A percentile compares a stretch with the other conserved stretches of the same genome.
These are phyloP conservation scores for Pluteus cervinus DNA, from an alignment of 768 basidiomycete species.

Conservation along the genomic window DNA sequence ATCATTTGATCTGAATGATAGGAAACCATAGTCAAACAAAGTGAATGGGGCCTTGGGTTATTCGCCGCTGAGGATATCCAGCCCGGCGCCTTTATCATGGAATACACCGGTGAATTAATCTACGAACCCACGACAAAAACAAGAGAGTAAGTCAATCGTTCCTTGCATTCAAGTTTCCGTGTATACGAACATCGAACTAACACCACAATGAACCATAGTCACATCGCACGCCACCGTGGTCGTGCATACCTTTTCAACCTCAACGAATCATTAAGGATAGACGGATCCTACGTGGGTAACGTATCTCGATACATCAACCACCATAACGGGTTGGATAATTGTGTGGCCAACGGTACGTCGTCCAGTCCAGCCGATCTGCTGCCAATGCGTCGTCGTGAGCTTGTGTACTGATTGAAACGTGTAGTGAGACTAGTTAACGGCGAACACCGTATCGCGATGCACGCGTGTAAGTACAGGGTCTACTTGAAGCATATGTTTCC, in stretches of 20 bases:
- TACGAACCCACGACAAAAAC: conserved; percentile 40
- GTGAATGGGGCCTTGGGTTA: conserved; percentile 48
- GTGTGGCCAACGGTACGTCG: conserved; percentile 38
- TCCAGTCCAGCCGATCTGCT: background rate
- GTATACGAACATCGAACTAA: background rate
- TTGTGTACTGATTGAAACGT: background rate
- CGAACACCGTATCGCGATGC: conserved; percentile 62
- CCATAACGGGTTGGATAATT: conserved; percentile 32
- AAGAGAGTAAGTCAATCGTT: conserved; percentile 39
- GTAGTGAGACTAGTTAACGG: conserved; percentile 57
- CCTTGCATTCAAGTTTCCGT: background rate
- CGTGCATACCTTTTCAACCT: conserved; percentile 62
- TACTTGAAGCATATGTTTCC: conserved; percentile 1
- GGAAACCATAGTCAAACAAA: conserved; percentile 36
- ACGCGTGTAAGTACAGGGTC: conserved; percentile 36
- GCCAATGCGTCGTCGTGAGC: background rate
- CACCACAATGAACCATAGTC: conserved; percentile 13
- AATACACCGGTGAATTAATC: conserved; percentile 63
- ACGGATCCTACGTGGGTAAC: conserved; percentile 53
- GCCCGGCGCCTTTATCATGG: conserved; percentile 47
- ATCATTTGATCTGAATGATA: conserved; percentile 18
- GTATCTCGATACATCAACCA: conserved; percentile 70
- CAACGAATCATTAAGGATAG: conserved; percentile 40
- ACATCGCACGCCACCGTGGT: conserved; percentile 37
- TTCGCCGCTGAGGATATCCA: conserved; percentile 40